Conservation (phyloP, 2,329 filamentous ascomycete species). For the Verruconis gallopava region DNA sequence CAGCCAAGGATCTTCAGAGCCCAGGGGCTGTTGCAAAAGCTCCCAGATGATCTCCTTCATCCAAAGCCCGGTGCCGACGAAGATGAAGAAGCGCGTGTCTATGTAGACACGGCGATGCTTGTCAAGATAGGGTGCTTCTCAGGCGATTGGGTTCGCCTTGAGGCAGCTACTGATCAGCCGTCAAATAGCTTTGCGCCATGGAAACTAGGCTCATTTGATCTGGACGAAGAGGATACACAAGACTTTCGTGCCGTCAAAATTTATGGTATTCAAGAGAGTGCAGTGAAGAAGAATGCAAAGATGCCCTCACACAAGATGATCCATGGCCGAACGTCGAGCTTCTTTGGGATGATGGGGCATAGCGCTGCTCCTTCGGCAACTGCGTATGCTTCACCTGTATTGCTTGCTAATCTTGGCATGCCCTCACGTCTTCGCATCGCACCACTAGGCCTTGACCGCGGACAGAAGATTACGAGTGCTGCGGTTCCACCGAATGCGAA, state of each 20-base stretch:
- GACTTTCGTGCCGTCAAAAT: conserved; percentile 77
- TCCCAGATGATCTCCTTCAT: conserved; percentile 69
- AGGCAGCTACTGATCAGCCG: conserved; percentile 61
- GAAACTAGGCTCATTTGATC: conserved; percentile 49
- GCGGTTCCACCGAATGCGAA: conserved; percentile 47
- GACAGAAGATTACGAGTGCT: conserved; percentile 22
- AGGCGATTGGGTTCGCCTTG: conserved; percentile 87
- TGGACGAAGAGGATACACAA: conserved; percentile 46
- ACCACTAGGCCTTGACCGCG: conserved; percentile 39
- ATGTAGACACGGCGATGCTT: conserved; percentile 75
- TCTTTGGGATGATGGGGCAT: conserved; percentile 24
- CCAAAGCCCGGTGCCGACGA: conserved; percentile 76
- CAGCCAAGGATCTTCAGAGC: conserved; percentile 70
- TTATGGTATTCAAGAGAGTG: conserved; percentile 71
- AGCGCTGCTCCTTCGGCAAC: conserved; percentile 16
- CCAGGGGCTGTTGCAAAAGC: conserved; percentile 57
- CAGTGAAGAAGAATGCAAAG: conserved; percentile 39
- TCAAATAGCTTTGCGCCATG: conserved; percentile 43
- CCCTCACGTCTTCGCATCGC: conserved; percentile 69
- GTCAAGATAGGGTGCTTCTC: conserved; percentile 92
- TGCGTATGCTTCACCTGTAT: conserved; percentile 70
- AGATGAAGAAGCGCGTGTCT: conserved; percentile 74
- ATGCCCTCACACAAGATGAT: conserved; percentile 38
- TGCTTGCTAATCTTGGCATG: conserved; percentile 73
- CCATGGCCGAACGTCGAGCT: conserved; percentile 37